A percentile compares a stretch with the other conserved stretches of the same genome.
phyloP scores from a whole-genome alignment of 768 basidiomycete species.

The Cyathus striatus region DNA sequence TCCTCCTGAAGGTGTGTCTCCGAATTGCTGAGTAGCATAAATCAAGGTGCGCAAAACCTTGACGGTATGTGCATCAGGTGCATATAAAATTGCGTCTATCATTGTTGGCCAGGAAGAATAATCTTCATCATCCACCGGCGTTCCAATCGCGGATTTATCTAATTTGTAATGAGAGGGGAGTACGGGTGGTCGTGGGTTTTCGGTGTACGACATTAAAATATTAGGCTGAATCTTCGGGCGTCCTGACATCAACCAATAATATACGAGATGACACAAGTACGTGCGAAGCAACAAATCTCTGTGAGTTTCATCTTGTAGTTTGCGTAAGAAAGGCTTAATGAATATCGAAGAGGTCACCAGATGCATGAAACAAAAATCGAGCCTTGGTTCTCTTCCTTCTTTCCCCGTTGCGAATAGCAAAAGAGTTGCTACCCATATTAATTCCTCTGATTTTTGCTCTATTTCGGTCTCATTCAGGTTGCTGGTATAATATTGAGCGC shows the following conservation, averaged over 20 bases:
- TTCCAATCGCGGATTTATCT: constrained; percentile 21
- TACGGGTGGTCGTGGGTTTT: constrained; percentile 32
- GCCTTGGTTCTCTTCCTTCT: constrained; percentile 38
- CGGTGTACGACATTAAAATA: constrained; percentile 41
- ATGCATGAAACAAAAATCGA: constrained; percentile 61
- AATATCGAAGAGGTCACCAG: constrained; percentile 48
- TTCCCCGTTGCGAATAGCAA: constrained; percentile 43
- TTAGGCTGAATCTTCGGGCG: constrained; percentile 46
- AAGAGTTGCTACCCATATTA: constrained; percentile 42
- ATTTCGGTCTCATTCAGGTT: constrained; percentile 24
- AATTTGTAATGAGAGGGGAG: constrained; percentile 5
- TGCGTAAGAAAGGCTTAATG: constrained; percentile 34
- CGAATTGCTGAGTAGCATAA: constrained; percentile 44
- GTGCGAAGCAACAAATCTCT: constrained; percentile 41
- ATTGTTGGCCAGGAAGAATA: constrained; percentile 52
- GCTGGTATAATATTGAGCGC: constrained; percentile 31
- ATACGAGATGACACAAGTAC: constrained; percentile 31
- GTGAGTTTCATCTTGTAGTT: constrained; percentile 23
- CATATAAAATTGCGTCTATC: constrained; percentile 36
- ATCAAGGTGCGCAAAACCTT: constrained; percentile 46
- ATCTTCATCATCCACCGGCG: constrained; percentile 26
- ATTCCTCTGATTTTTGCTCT: constrained; percentile 40
- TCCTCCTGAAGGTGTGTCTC: constrained; percentile 30
- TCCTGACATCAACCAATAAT: constrained; percentile 32
- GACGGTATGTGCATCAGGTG: constrained; percentile 45